These are phyloP conservation scores for Calonectria multiphialidica DNA, from an alignment of 2,329 filamentous ascomycete species.

Conservation along the genomic window DNA sequence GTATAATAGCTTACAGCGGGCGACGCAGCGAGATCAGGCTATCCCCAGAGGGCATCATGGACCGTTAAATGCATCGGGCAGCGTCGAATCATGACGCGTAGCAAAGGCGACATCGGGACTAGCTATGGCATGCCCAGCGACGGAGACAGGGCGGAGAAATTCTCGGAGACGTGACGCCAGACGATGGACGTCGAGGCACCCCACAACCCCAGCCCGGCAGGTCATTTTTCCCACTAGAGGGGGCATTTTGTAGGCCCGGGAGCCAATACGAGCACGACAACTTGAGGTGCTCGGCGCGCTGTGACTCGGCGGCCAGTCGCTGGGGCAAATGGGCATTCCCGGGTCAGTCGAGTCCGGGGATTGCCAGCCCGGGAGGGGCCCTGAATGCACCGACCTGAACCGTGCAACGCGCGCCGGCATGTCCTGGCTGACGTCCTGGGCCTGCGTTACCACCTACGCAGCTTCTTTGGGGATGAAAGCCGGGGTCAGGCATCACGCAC, in stretches of 20 bases:
- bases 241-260: neutral
- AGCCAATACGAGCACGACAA: slow-evolving; percentile 22
- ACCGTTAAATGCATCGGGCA: slow-evolving; percentile 31
- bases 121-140: slow-evolving; percentile 37
- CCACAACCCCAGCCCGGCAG: slow-evolving; percentile 23
- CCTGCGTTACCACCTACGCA: neutral
- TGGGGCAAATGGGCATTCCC: neutral
- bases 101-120: slow-evolving; percentile 47
- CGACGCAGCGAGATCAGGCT: slow-evolving; percentile 18
- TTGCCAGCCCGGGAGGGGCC: neutral
- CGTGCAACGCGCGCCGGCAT: neutral
- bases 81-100: slow-evolving; percentile 38
- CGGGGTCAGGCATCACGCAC: neutral
- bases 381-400: neutral
- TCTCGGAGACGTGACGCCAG: slow-evolving; percentile 43
- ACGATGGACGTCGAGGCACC: slow-evolving; percentile 21
- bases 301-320: neutral
- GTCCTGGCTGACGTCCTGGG: neutral
- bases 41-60: slow-evolving; percentile 30
- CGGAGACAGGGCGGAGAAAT: slow-evolving; percentile 43
- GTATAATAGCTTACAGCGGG: slow-evolving; percentile 22
- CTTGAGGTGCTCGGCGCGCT: slow-evolving; percentile 5
- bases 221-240: slow-evolving; percentile 14
- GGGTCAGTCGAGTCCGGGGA: slow-evolving; percentile 14
- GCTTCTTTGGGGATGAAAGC: slow-evolving; percentile 10